Base-by-base conservation (phyloP, 805 yeast species). In the Zygosaccharomyces pseudorouxii region DNA sequence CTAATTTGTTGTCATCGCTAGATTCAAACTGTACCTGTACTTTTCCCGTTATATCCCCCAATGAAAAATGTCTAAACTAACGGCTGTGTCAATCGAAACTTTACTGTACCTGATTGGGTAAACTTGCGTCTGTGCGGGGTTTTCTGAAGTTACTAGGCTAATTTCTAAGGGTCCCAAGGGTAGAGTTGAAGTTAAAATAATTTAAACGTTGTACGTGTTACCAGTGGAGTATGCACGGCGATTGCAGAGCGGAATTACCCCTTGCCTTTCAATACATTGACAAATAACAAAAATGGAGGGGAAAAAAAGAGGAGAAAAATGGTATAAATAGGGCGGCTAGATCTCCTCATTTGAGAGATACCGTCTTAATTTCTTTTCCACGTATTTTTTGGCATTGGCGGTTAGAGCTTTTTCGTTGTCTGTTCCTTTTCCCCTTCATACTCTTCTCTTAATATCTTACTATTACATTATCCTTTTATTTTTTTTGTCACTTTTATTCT, bases 21-120 rank as follows among this genome's bases (percentile, higher is more conserved):
- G 28, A 10, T 14, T 14, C 4, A 29, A 29, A 20, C 9, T 8
- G 27, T 25, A 10, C 19, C 27, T 19, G 14, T 41, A 19, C 35
- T 18, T 10, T n/a, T 11, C 18, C 28, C 28, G 5, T 28, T 41
- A 5, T 18, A 4, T 38, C n/a, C 14, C 42, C 9, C 16, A 23
- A 16, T 29, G 12, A 18, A 5, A 14, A 18, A 9, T 9, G 20
- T 12, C 5, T 12, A 14, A 12, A 41, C 9, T 37, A 33, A 37
- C 44, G 44, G 44, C 44, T 41, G 44, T 41, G 44, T 41, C 44
- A 36, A 41, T 41, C 44, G 36, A 41, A 41, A 41, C 44, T 19
- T 33, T 29, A 23, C 18, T n/a, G 36, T 29, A 19, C 44, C n/a
- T 29, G 5, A 33, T 41, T 11, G 27, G 27, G 44, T 29, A 41